A percentile compares a stretch with the other conserved stretches of the same genome.
phyloP scores from a whole-genome alignment of 164 flowering plant genomes.

The Nymphaea thermarum region DNA sequence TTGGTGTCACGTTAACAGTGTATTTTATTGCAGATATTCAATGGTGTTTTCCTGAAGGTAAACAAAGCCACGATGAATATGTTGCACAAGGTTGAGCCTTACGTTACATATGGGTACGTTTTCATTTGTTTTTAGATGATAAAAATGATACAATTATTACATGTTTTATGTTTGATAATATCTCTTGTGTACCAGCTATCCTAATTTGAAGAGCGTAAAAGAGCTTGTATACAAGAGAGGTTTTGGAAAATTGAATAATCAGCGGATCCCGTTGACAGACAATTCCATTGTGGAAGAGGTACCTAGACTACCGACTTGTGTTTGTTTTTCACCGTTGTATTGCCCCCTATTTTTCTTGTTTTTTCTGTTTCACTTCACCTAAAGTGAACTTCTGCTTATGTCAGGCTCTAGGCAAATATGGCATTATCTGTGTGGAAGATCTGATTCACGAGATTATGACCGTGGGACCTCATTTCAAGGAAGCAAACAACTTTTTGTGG shows the following conservation, averaged over 20 bases:
- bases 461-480: conserved; percentile 63
- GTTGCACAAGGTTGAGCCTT: conserved; percentile 64
- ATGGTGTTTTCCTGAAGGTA: conserved; percentile 60
- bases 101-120: conserved; percentile 54
- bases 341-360: background rate
- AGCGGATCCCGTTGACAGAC: conserved; percentile 44
- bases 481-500: conserved; percentile 62
- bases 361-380: background rate
- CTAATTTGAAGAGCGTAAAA: conserved; percentile 52
- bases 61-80: conserved; percentile 65
- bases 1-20: background rate
- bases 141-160: background rate
- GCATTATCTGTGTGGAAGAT: conserved; percentile 49
- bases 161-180: background rate
- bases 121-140: background rate
- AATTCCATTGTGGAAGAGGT: conserved; percentile 55
- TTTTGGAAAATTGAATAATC: conserved; percentile 51
- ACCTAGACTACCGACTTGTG: background rate
- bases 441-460: conserved; percentile 62
- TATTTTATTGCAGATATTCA: conserved; percentile 34
- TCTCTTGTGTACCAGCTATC: conserved; percentile 24
- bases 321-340: too few species aligned
- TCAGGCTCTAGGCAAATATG: conserved; percentile 47
- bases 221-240: conserved; percentile 65
- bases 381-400: background rate